phyloP scores from a whole-genome alignment of 768 basidiomycete species.

The Tubosaeta sp. region DNA sequence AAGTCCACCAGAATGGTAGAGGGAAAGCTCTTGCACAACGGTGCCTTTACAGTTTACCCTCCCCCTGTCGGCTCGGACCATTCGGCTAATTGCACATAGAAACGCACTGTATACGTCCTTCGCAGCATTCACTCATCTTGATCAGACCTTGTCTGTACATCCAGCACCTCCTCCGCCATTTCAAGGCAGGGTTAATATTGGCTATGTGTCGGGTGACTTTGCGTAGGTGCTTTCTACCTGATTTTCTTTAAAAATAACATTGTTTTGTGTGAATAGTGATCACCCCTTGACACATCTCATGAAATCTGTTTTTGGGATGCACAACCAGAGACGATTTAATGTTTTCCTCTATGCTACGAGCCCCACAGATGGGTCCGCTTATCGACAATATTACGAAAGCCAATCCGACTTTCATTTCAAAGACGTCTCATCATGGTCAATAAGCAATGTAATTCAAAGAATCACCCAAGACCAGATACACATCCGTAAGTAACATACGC shows the following conservation, averaged over 20 bases:
- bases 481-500: constrained; percentile 32
- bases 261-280: constrained; percentile 29
- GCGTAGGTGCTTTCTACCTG: constrained; percentile 28
- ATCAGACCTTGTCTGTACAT: constrained; percentile 27
- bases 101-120: constrained; percentile 45
- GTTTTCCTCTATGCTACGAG: constrained; percentile 48
- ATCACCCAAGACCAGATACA: constrained; percentile 44
- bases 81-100: constrained; percentile 44
- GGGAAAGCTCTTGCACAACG: not conserved
- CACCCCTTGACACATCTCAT: constrained; percentile 51
- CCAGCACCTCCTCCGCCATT: constrained; percentile 42
- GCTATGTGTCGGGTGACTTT: constrained; percentile 47
- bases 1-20: constrained; percentile 11
- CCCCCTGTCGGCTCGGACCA: constrained; percentile 37
- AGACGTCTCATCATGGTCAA: constrained; percentile 40
- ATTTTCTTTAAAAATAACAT: not conserved
- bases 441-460: constrained; percentile 33
- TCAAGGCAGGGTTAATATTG: constrained; percentile 39
- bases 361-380: constrained; percentile 41
- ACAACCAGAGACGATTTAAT: constrained; percentile 37
- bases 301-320: constrained; percentile 46
- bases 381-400: constrained; percentile 40
- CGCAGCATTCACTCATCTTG: constrained; percentile 33
- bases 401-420: constrained; percentile 35
- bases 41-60: constrained; percentile 40